Base-by-base conservation (phyloP, 2,329 filamentous ascomycete genomes). In the Talaromyces rugulosus region DNA sequence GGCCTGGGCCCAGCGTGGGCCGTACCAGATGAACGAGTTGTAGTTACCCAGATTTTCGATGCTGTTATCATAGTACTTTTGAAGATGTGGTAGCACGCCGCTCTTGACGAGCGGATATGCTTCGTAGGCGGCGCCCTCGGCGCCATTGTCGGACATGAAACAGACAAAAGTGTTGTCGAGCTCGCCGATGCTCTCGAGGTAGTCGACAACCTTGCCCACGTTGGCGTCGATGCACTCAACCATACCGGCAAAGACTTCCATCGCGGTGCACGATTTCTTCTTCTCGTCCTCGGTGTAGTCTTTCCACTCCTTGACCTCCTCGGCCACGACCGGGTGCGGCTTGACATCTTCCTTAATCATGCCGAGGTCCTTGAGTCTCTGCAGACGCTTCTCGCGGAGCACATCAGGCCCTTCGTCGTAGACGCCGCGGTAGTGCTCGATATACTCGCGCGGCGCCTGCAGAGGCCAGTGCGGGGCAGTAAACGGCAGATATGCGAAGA, bases 171-270 rank as follows among this genome's bases (percentile, higher is more conserved):
- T 89, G 70, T 88, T 87, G 64, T 88, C 85, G 0, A 85, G 76
- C 68, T 88, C 85, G 61, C 80, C 83, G 2, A 80, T 83, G 51
- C 79, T 69, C 61, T 83, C 75, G 2, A 88, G 78, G 66, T 87
- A 83, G 40, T 83, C 75, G 27, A 87, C 74, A 2, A 88, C 81
- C 61, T 83, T 83, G 42, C 85, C 85, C 18, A 89, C 80, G 62
- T 87, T 85, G 62, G 71, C 70, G 66, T 89, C 86, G 59, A 88
- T 87, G 58, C 78, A 78, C 61, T 88, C 85, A 3, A 88, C 85
- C 84, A 89, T 88, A 12, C 78, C 86, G 0, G 86, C 85, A 62
- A 83, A 89, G 3, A 83, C 81, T 67, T 87, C 85, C 85, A 87
- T 87, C 0, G 83, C 81, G 75, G 80, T 66, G 71, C 71, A 70